Evolutionary conservation across 1,139 yeast genomes (phyloP).

Genomic region (Ogataea hybrid): DNA sequence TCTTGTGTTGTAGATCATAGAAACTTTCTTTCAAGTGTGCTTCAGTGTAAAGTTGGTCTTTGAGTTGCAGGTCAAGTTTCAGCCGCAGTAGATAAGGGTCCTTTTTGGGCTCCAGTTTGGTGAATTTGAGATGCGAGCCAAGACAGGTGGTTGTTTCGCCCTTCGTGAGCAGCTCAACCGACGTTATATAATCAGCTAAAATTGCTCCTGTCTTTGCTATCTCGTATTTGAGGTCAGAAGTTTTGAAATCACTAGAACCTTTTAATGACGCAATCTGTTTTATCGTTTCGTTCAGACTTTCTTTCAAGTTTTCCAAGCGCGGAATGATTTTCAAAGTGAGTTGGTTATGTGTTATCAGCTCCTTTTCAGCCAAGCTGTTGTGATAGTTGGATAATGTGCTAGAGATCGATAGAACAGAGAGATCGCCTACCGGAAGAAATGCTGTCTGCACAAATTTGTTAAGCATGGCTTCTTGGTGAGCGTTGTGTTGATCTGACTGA

Average conservation of each 20-base stretch:
- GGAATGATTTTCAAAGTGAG: slow-evolving; percentile 59
- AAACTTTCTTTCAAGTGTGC: slow-evolving; percentile 69
- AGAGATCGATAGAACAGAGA: slow-evolving; percentile 49
- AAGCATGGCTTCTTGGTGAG: slow-evolving; percentile 29
- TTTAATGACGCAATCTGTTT: slow-evolving; percentile 61
- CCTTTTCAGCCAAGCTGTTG: slow-evolving; percentile 41
- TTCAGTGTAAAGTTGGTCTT: slow-evolving; percentile 66
- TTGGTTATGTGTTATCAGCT: slow-evolving; percentile 53
- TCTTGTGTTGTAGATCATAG: slow-evolving; percentile 67
- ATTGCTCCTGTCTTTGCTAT: slow-evolving; percentile 53
- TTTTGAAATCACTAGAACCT: slow-evolving; percentile 46
- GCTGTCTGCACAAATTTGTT: slow-evolving; percentile 45
- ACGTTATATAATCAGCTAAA: slow-evolving; percentile 43
- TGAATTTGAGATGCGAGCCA: slow-evolving; percentile 27
- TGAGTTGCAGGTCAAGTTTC: slow-evolving; percentile 65
- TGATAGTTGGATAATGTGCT: slow-evolving; percentile 47
- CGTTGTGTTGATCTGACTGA: slow-evolving; percentile 23
- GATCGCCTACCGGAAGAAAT: slow-evolving; percentile 50
- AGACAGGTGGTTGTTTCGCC: slow-evolving; percentile 33
- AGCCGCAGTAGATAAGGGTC: slow-evolving; percentile 71
- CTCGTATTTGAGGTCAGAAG: slow-evolving; percentile 50
- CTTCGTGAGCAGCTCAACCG: slow-evolving; percentile 35
- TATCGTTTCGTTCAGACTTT: slow-evolving; percentile 61
- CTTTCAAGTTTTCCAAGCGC: slow-evolving; percentile 65
- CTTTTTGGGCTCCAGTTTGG: slow-evolving; percentile 32